These are phyloP conservation scores for Zygoascus sp. DNA, from an alignment of 1,139 yeast genomes.

Conservation along the genomic window DNA sequence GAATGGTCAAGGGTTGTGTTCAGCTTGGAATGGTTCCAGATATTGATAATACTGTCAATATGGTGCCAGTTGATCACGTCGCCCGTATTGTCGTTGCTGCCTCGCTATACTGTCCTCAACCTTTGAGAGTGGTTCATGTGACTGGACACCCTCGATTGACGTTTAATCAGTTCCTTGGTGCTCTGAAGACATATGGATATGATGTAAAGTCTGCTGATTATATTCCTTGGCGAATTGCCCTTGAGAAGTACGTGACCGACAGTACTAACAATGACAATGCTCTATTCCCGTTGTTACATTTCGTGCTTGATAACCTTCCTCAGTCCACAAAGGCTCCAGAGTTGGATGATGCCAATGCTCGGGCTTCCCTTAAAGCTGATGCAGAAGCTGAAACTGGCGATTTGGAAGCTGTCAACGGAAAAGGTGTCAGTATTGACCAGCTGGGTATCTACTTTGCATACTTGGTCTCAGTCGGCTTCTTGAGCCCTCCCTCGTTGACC, in stretches of 20 bases:
- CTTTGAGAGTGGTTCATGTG: conserved; percentile 66
- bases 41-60: conserved; percentile 80
- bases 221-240: conserved; percentile 67
- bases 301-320: conserved; percentile 88
- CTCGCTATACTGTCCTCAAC: conserved; percentile 67
- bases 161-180: conserved; percentile 67
- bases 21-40: conserved; percentile 85
- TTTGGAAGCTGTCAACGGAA: conserved; percentile 57
- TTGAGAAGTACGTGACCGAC: conserved; percentile 73
- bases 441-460: conserved; percentile 78
- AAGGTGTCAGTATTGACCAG: conserved; percentile 62
- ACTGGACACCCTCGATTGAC: conserved; percentile 92
- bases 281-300: conserved; percentile 85
- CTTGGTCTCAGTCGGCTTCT: conserved; percentile 71
- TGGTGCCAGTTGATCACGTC: conserved; percentile 98
- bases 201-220: conserved; percentile 58
- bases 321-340: conserved; percentile 93
- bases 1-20: conserved; percentile 91
- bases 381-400: conserved; percentile 42
- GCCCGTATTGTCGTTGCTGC: conserved; percentile 86
- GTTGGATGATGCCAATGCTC: conserved; percentile 80
- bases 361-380: conserved; percentile 57
- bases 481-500: conserved; percentile 50
- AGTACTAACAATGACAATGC: conserved; percentile 68
- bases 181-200: conserved; percentile 70